Base-by-base conservation (phyloP, 2,329 filamentous ascomycete genomes). In the Cladosporium sphaerospermum region DNA sequence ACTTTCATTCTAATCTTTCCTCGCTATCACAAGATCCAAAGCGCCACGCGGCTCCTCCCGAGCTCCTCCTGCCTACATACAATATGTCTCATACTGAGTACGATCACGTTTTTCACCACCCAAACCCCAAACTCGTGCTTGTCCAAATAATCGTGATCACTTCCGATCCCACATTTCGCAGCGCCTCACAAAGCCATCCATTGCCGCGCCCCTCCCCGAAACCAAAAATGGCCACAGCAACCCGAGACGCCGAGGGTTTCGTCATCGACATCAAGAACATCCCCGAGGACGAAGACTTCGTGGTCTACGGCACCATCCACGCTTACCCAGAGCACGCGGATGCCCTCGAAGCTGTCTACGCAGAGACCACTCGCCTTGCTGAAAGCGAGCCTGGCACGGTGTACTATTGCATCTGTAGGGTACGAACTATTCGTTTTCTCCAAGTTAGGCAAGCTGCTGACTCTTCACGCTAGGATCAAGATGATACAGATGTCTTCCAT, bases 401-500 rank as follows among this genome's bases (percentile, higher is more conserved):
- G 16, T 62, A 66, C 41, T 69, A 68, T 50, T 64, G 59, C 56
- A 52, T 69, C 11, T 56, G 57, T 16, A 55, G 65, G 23, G 66
- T 46, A 37, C 36, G 4, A 32, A n/a, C 14, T 6, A 1, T 28
- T 28, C 23, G 4, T 28, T 28, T 1, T 28, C 3, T 28, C 23
- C 23, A 28, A 28, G 23, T 5, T 5, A 28, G 23, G 23, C 23
- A 7, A 28, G 23, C 23, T 28, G 23, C 23, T 28, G 23, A 28
- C 23, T 33, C 32, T 23, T 10, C 6, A 18, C 6, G 13, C 3
- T 14, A 46, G 44, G 44, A 69, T 48, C 16, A 19, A 3, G 62
- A 64, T 39, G 62, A 69, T 44, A 57, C 57, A 6, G 61, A 46
- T 28, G 52, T 67, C n/a, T 70, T 69, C 48, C 63, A 69, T 43